phyloP scores from a whole-genome alignment of 2,329 filamentous ascomycete species.

The Sclerotinia minor region DNA sequence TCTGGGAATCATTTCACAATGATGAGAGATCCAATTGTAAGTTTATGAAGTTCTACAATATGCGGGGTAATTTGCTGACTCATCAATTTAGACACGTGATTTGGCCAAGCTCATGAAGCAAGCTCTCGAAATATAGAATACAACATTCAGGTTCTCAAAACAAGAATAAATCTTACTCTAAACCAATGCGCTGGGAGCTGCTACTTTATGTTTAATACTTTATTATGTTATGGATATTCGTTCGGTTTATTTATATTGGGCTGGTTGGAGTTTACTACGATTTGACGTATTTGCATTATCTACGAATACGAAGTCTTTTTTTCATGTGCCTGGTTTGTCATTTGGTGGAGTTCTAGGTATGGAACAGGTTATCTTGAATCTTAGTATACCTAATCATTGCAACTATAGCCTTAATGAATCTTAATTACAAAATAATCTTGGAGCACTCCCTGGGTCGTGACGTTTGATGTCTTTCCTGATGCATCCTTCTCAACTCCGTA shows the following conservation, averaged over 20 bases:
- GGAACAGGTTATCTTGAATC: neutral
- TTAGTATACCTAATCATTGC: neutral
- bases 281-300: neutral
- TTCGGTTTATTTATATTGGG: neutral
- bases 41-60: conserved; percentile 12
- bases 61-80: conserved; percentile 17
- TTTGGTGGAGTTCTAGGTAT: neutral
- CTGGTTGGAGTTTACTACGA: neutral
- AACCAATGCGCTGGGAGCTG: no score
- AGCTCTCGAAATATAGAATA: conserved; percentile 20
- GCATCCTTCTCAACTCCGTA: neutral
- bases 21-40: conserved; percentile 34
- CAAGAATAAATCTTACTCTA: no score
- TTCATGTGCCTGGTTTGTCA: neutral
- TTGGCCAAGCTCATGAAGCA: conserved; percentile 23
- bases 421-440: neutral
- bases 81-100: conserved; percentile 11
- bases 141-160: conserved; percentile 7
- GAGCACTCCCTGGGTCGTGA: neutral
- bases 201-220: neutral
- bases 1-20: conserved; percentile 35
- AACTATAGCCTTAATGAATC: neutral
- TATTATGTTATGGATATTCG: neutral
- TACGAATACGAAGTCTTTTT: neutral
- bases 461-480: neutral